Conservation (phyloP, 2,329 filamentous ascomycete genomes). For the Hymenoscyphus fructigenus region DNA sequence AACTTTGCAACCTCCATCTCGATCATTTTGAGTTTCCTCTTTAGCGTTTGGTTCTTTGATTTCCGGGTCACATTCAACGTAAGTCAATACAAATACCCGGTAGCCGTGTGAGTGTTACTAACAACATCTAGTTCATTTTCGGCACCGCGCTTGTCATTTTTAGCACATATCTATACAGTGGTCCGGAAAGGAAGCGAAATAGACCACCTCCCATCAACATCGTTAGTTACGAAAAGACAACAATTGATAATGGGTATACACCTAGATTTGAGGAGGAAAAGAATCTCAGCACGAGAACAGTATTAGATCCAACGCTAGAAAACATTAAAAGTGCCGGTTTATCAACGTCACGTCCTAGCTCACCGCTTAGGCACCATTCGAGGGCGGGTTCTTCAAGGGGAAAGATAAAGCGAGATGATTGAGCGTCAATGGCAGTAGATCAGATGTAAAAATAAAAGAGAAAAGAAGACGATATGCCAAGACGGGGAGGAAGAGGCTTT, state of each 20-base stretch:
- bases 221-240: constrained; percentile 71
- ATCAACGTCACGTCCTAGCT: constrained; percentile 52
- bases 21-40: constrained; percentile 82
- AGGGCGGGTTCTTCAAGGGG: constrained; percentile 41
- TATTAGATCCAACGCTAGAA: constrained; percentile 34
- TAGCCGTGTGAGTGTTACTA: background rate
- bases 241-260: constrained; percentile 37
- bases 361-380: constrained; percentile 45
- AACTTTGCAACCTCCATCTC: constrained; percentile 93
- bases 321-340: constrained; percentile 45
- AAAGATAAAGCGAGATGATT: constrained; percentile 41
- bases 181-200: constrained; percentile 57
- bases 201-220: constrained; percentile 67
- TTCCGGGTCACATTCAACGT: constrained; percentile 72
- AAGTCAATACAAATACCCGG: constrained; percentile 41
- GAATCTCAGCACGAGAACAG: constrained; percentile 17
- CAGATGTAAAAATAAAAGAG: constrained; percentile 7
- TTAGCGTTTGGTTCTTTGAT: constrained; percentile 83
- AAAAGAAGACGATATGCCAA: constrained; percentile 10
- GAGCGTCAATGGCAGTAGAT: constrained; percentile 8
- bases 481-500: background rate
- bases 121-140: constrained; percentile 66
- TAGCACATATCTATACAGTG: constrained; percentile 83
- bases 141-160: constrained; percentile 77
- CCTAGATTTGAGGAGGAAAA: constrained; percentile 34